A percentile compares a stretch with the other conserved stretches of the same genome.
Conservation (phyloP, 2,329 filamentous ascomycete genomes). For the Dactylellina sp. region DNA sequence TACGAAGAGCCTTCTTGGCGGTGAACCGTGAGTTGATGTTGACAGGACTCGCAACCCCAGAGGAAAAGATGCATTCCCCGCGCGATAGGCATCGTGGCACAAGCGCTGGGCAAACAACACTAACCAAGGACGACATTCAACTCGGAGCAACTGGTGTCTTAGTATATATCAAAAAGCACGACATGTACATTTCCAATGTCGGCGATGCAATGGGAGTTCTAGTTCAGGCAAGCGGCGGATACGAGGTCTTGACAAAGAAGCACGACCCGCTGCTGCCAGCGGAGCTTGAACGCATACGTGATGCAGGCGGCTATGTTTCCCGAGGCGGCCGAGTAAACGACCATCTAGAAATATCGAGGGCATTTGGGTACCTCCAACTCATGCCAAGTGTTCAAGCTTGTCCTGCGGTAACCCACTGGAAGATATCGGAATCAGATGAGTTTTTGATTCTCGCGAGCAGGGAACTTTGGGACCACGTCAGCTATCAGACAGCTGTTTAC, state of each 20-base stretch:
- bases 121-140: conserved; percentile 88
- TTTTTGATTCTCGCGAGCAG: conserved; percentile 90
- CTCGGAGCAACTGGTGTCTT: conserved; percentile 94
- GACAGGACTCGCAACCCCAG: conserved; percentile 81
- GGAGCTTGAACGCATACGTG: conserved; percentile 88
- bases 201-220: conserved; percentile 96
- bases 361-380: conserved; percentile 92
- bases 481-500: conserved; percentile 89
- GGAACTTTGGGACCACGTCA: conserved; percentile 95
- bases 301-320: conserved; percentile 95
- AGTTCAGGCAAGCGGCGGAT: conserved; percentile 85
- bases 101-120: conserved; percentile 65
- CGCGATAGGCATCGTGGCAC: conserved; percentile 73
- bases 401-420: conserved; percentile 81
- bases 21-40: conserved; percentile 95
- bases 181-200: conserved; percentile 93
- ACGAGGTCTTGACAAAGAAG: conserved; percentile 86
- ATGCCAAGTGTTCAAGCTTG: conserved; percentile 94
- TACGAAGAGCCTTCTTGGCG: conserved; percentile 85
- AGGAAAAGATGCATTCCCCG: conserved; percentile 75
- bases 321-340: conserved; percentile 95
- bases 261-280: conserved; percentile 89
- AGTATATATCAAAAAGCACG: conserved; percentile 86
- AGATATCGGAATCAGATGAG: conserved; percentile 80
- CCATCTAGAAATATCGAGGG: conserved; percentile 86